Evolutionary conservation across 257 asterid species (phyloP), one percentile per base, ranked within the genome.

Genomic region (Paraleonurus japonicus): DNA sequence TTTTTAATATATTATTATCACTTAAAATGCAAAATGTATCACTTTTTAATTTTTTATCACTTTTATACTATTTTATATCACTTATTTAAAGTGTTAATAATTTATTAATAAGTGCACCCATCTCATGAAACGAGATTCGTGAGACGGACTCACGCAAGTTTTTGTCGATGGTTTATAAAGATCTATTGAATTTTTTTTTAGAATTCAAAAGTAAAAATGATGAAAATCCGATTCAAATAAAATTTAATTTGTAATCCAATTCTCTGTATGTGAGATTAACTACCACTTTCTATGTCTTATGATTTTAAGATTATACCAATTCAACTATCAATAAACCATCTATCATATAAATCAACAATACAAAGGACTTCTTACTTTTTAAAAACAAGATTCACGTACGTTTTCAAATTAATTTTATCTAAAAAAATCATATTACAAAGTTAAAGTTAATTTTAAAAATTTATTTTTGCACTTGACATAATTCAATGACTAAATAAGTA

Each of bases 181-280:
- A 23, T 57, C 16, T 16, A 57, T 24, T 23, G 22, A 30, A 72
- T 57, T 73, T 35, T 32, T 37, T 33, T 16, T 64, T 4, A 32
- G 26, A 32, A 26, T 64, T 7, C 23, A 30, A 32, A 72, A 63
- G 27, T 17, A 17, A 51, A 51, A 24, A 22, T 72, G 3, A 43
- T 23, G 32, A 51, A 17, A 73, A 64, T 65, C 22, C 6, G 47
- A 24, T 22, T 35, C 28, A 26, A 53, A 50, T 63, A 35, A 45
- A 62, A 5, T 41, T 20, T 28, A 7, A 7, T 32, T 32, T 35
- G 67, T 41, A 43, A 39, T 55, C 16, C 30, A 16, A 60, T 75
- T 74, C 64, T 32, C 51, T 67, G 19, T 15, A 55, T 47, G 8
- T 15, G 66, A 54, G 41, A 58, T 75, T 75, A 8, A 67, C 47